phyloP scores from a whole-genome alignment of 2,329 filamentous ascomycete species.

The Aspergillus neotritici region DNA sequence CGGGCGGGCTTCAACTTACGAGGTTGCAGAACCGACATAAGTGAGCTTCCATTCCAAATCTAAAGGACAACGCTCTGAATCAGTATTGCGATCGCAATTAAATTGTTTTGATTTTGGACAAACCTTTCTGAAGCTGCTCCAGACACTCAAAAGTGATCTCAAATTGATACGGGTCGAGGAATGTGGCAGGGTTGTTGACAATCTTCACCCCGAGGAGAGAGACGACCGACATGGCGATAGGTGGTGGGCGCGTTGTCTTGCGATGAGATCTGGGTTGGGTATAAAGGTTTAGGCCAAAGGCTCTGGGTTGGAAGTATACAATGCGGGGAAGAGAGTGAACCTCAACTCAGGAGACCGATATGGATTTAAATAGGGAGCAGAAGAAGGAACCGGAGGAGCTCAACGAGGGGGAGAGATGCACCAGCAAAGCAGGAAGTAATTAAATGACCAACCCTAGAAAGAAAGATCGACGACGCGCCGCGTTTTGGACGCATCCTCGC shows the following conservation, averaged over 20 bases:
- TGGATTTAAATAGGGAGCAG: slow-evolving; percentile 16
- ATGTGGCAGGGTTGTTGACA: slow-evolving; percentile 92
- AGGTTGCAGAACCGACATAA: slow-evolving; percentile 96
- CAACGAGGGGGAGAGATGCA: slow-evolving; percentile 10
- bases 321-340: slow-evolving; percentile 4
- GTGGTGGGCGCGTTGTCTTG: slow-evolving; percentile 8
- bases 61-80: slow-evolving; percentile 33
- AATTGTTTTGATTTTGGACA: neutral
- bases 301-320: too few relatives aligned
- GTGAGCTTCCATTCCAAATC: slow-evolving; percentile 99
- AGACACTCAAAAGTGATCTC: slow-evolving; percentile 99
- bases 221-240: slow-evolving; percentile 78
- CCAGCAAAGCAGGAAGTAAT: slow-evolving; percentile 9
- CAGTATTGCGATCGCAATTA: slow-evolving; percentile 7
- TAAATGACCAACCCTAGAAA: slow-evolving; percentile 12
- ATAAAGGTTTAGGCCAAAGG: neutral
- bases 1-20: slow-evolving; percentile 53
- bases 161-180: slow-evolving; percentile 89
- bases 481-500: slow-evolving; percentile 23
- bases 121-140: slow-evolving; percentile 88
- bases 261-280: slow-evolving; percentile 4
- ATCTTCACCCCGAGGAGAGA: slow-evolving; percentile 93
- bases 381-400: slow-evolving; percentile 10
- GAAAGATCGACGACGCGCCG: slow-evolving; percentile 20
- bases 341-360: slow-evolving; percentile 2